Evolutionary conservation across 202 grass and related monocot genomes (phyloP).

Genomic region (Panicum virgatum): DNA sequence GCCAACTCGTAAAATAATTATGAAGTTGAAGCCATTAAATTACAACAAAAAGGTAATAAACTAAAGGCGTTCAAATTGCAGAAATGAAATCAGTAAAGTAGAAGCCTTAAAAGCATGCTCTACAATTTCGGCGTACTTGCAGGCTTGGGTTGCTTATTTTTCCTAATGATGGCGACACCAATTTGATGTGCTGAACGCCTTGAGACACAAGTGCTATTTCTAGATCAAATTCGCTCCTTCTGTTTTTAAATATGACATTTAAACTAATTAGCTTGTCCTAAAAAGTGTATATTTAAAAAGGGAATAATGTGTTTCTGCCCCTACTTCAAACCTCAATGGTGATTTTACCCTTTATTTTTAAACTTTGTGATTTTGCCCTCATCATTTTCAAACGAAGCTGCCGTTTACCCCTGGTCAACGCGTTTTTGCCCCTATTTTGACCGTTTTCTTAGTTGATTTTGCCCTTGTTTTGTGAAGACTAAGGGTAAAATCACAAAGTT

Average conservation of each 20-base stretch:
- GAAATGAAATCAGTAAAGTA: constrained; percentile 20
- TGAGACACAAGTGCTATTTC: background rate
- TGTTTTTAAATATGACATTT: background rate
- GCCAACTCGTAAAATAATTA: background rate
- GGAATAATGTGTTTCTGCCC: too few species aligned
- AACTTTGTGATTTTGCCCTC: too few species aligned
- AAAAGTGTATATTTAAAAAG: background rate
- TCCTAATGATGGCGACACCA: background rate
- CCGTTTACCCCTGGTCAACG: too few species aligned
- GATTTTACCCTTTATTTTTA: too few species aligned
- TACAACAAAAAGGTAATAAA: background rate
- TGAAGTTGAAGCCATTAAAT: constrained; percentile 12
- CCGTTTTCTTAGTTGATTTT: too few species aligned
- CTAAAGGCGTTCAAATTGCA: background rate
- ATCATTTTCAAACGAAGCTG: too few species aligned
- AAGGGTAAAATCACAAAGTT: too few species aligned
- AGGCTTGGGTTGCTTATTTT: constrained; percentile 24
- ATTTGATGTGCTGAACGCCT: constrained; percentile 7
- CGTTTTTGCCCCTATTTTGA: too few species aligned
- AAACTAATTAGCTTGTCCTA: background rate
- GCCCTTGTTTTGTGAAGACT: too few species aligned
- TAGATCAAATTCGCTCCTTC: background rate
- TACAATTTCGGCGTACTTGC: background rate
- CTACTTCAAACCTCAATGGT: too few species aligned
- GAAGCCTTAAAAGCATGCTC: constrained; percentile 18